Base-by-base conservation (phyloP, 768 basidiomycete genomes). In the Lactifluus echinatus region DNA sequence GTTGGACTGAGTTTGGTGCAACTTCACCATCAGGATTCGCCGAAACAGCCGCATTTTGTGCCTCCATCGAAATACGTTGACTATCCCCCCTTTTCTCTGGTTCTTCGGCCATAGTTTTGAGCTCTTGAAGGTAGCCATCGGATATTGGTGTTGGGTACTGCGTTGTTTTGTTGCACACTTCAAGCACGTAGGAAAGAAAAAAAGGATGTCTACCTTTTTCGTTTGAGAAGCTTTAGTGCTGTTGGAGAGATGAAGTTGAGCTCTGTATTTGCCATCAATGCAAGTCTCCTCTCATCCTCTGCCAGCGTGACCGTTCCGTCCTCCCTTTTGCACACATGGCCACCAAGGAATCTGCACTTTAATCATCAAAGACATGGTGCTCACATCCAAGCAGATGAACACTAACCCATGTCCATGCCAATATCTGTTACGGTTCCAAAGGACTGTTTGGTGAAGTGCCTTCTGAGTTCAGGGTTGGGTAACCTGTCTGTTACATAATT, bases 281-380 rank as follows among this genome's bases (percentile, higher is more conserved):
- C 64, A 29, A 64, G 71, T 19, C 76, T 79, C 65, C 79, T 79
- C 57, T 81, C 79, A 63, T 91, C 82, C 6, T 72, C 71, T 0
- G 77, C 58, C 1, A 86, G 66, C 24, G 69, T 68, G 15, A 80
- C 63, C 2, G 69, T 61, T 2, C 80, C 82, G 14, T 73, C 70
- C 15, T 75, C 75, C 31, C 77, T 73, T 34, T 72, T 70, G 17
- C 66, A 70, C 11, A 86, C 72, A 69, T 99, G 95, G 3, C 80
- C 84, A 12, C 87, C 85, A 5, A 96, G 78, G 71, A 88, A 96
- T 2, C 96, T 83, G 68, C 96, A 99, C 69, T 93, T 91, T 69
- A 89, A 84, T 11, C 93, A n/a, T n/a, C n/a, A n/a, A n/a, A n/a
- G n/a, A n/a, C n/a, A n/a, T n/a, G n/a, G n/a, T n/a, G n/a, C n/a